Evolutionary conservation across 1,284 basidiomycete species (phyloP).

Genomic region (Taiwanofungus camphoratus): DNA sequence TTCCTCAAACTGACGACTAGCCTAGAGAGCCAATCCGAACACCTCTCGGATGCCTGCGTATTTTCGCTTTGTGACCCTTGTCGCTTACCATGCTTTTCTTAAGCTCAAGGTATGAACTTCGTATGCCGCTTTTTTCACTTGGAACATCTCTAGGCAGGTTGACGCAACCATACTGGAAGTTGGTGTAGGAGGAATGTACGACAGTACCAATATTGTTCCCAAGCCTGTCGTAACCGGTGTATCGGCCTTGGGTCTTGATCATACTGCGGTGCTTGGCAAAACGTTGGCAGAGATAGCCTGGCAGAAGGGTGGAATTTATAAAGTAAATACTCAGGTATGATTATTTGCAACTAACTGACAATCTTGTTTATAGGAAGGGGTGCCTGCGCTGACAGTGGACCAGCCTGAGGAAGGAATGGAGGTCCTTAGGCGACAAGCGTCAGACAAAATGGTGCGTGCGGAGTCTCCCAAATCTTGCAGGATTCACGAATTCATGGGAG

Average conservation of each 20-base stretch:
- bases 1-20: constrained; percentile 6
- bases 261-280: constrained; percentile 86
- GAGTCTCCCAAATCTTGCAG: not conserved
- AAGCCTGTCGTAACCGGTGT: constrained; percentile 87
- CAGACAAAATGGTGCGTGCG: constrained; percentile 51
- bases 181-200: constrained; percentile 91
- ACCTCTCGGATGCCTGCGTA: constrained; percentile 83
- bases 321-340: constrained; percentile 39
- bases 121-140: too few species aligned
- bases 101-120: constrained; percentile 60
- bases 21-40: constrained; percentile 47
- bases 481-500: constrained; percentile 1
- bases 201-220: constrained; percentile 96
- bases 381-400: constrained; percentile 80
- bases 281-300: constrained; percentile 88
- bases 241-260: constrained; percentile 90
- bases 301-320: constrained; percentile 98
- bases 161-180: constrained; percentile 95
- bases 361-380: constrained; percentile 52
- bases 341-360: not conserved
- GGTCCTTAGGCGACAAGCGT: constrained; percentile 64
- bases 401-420: constrained; percentile 69
- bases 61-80: constrained; percentile 89
- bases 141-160: constrained; percentile 35
- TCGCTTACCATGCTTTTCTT: constrained; percentile 91